Conservation (phyloP, 2,329 filamentous ascomycete genomes). For the Daldinia eschscholtzii region DNA sequence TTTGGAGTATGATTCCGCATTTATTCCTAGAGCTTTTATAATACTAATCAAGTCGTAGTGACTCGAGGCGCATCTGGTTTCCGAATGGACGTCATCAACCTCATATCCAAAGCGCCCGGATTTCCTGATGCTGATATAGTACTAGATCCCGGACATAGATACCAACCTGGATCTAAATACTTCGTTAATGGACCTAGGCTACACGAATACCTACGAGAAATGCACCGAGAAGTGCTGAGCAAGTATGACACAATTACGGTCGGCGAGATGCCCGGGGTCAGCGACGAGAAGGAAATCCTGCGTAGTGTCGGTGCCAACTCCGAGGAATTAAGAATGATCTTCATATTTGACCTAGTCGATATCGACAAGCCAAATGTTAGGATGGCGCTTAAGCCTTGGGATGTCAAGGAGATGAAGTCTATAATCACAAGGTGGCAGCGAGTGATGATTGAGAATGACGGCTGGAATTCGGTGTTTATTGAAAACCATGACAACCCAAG, state of each 20-base stretch:
- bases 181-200: slow-evolving; percentile 77
- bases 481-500: slow-evolving; percentile 76
- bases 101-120: slow-evolving; percentile 73
- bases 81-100: slow-evolving; percentile 80
- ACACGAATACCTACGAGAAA: slow-evolving; percentile 75
- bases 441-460: slow-evolving; percentile 63
- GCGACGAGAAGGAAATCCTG: slow-evolving; percentile 68
- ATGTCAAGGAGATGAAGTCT: slow-evolving; percentile 56
- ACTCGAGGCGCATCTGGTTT: slow-evolving; percentile 79
- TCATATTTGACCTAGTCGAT: slow-evolving; percentile 75
- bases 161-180: slow-evolving; percentile 66
- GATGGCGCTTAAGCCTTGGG: slow-evolving; percentile 62
- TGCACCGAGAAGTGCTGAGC: slow-evolving; percentile 69
- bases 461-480: slow-evolving; percentile 74
- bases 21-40: not conserved
- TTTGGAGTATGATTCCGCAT: slow-evolving; percentile 67
- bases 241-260: slow-evolving; percentile 77
- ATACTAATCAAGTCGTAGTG: slow-evolving; percentile 52
- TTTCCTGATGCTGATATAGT: slow-evolving; percentile 70
- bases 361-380: slow-evolving; percentile 64
- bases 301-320: slow-evolving; percentile 70
- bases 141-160: slow-evolving; percentile 58
- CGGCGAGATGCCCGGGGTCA: slow-evolving; percentile 75
- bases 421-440: slow-evolving; percentile 57
- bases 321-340: slow-evolving; percentile 76